Evolutionary conservation across 371 early-diverging fungal species (phyloP), one percentile per base, ranked within the genome.

Genomic region (Mucor sp.): DNA sequence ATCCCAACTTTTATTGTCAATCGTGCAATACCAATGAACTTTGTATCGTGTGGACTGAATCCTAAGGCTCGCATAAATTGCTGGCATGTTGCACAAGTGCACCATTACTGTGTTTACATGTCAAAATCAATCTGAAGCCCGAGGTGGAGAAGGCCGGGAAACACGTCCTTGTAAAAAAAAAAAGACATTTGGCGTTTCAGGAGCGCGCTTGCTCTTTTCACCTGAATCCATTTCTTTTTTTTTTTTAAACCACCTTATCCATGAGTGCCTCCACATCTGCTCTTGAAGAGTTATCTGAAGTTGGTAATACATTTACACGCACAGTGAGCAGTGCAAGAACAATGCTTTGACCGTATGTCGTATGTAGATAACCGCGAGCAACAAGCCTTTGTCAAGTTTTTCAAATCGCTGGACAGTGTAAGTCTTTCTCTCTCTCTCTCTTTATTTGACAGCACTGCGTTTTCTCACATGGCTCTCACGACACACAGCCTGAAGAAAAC

Each of bases 341-440:
- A 39, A 21, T 19, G 14, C 47, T 27, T 50, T 41, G 41, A 27
- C 37, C 37, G 19, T 4, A 15, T 41, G 37, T 25, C 30, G 6
- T 33, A 3, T 39, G 41, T 61, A 79, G 80, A 67, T 48, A 76
- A 68, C 53, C 74, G 77, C 9, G 77, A 79, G 55, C 74, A 79
- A 61, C 80, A 76, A 60, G 57, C 63, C 15, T 79, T 79, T 70
- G 75, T 70, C 33, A 72, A 74, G 12, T 79, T 79, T 57, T 79
- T 70, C 63, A 67, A 63, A 27, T 41, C 60, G 11, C 62, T 79
- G 23, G 65, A 65, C n/a, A 23, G 32, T 37, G 78, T 75, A 70
- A 66, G 59, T 39, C n/a, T 23, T 8, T 7, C 15, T 6, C 37
- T 8, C 37, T 28, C 30, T 2, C 14, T 6, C 30, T 2, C 14